These are phyloP conservation scores for Mucor ambiguus DNA, from an alignment of 371 early-diverging fungal species.

Conservation along the genomic window DNA sequence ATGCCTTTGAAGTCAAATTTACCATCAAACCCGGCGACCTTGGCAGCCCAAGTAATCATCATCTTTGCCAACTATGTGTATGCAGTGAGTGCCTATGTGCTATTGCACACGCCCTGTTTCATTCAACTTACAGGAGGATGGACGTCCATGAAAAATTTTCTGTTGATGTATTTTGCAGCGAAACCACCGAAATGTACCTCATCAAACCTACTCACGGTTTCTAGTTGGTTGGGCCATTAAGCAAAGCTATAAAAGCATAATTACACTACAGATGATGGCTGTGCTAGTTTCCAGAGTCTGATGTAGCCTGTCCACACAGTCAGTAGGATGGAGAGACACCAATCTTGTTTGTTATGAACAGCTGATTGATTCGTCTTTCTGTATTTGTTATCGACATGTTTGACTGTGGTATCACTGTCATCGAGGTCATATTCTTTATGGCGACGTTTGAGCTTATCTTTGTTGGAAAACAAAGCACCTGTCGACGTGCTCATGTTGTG, in stretches of 20 bases:
- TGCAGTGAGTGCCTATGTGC: conserved; percentile 18
- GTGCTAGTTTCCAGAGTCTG: conserved; percentile 13
- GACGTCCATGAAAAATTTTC: conserved; percentile 97
- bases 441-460: not conserved
- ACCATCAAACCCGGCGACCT: conserved; percentile 83
- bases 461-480: not conserved
- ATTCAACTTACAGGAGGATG: conserved; percentile 44
- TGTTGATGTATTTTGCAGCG: conserved; percentile 87
- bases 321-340: not conserved
- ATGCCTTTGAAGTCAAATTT: conserved; percentile 89
- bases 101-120: conserved; percentile 60
- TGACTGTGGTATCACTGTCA: not conserved
- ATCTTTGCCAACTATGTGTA: conserved; percentile 83
- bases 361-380: not conserved
- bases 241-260: conserved; percentile 41
- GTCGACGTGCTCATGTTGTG: not conserved
- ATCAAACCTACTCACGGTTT: conserved; percentile 70
- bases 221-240: conserved; percentile 74
- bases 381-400: not conserved
- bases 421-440: not conserved
- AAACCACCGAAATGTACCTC: conserved; percentile 99
- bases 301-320: conserved; percentile 17
- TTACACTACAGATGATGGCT: conserved; percentile 20
- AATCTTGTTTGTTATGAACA: not conserved
- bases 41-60: conserved; percentile 79